Evolutionary conservation across 768 basidiomycete genomes (phyloP).

Genomic region (Lyophyllum semitale): DNA sequence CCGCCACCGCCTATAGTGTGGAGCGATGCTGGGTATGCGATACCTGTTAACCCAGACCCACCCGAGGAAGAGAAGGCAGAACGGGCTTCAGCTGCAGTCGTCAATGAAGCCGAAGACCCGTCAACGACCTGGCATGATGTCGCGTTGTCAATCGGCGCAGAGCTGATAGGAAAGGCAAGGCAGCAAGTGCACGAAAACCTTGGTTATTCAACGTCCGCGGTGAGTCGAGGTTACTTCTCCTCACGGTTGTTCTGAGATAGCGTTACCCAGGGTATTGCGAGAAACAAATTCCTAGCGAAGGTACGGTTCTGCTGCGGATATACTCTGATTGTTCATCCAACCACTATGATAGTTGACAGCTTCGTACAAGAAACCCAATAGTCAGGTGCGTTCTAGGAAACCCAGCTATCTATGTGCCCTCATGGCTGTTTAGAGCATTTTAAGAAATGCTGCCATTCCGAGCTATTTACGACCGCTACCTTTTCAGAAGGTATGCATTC

Average conservation of each 20-base stretch:
- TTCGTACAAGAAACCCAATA: constrained; percentile 89
- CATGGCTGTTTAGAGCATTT: constrained; percentile 60
- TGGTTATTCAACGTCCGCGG: constrained; percentile 94
- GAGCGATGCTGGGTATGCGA: constrained; percentile 58
- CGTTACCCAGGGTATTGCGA: constrained; percentile 70
- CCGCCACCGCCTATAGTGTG: constrained; percentile 67
- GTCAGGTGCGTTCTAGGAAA: constrained; percentile 53
- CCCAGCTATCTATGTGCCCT: neutral
- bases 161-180: constrained; percentile 78
- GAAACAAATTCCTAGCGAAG: constrained; percentile 96
- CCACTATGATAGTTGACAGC: constrained; percentile 67
- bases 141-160: constrained; percentile 85
- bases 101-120: constrained; percentile 28
- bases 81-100: neutral
- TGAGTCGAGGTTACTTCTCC: constrained; percentile 49
- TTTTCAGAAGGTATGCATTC: constrained; percentile 77
- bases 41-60: constrained; percentile 51
- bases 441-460: constrained; percentile 83
- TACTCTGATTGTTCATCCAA: constrained; percentile 4
- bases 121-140: constrained; percentile 87
- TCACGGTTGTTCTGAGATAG: neutral
- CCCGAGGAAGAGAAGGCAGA: constrained; percentile 21
- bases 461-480: constrained; percentile 79
- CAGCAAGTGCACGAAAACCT: constrained; percentile 66
- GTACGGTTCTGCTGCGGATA: constrained; percentile 36